Percentiles rank a stretch among this genome's conserved stretches.
These are phyloP conservation scores for Brettanomyces nanus DNA, from an alignment of 805 yeast genomes.

Conservation along the genomic window DNA sequence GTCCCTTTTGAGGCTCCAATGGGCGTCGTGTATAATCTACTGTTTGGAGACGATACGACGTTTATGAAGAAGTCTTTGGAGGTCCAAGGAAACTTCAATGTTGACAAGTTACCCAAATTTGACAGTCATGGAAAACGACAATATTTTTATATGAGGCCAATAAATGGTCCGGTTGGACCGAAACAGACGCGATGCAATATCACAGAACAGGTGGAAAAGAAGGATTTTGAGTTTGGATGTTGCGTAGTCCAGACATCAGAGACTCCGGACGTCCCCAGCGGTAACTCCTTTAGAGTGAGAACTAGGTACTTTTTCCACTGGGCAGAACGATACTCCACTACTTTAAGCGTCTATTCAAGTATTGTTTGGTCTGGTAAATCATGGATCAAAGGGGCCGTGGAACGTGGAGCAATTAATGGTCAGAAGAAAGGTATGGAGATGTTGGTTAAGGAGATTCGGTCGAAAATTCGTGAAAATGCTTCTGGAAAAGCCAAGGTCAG, in stretches of 20 bases:
- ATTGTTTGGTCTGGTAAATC: constrained; percentile 70
- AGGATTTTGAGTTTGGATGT: constrained; percentile 39
- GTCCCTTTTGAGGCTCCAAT: constrained; percentile 48
- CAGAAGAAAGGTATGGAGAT: constrained; percentile 52
- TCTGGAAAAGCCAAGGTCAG: constrained; percentile 8
- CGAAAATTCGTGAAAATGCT: constrained; percentile 27
- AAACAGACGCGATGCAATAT: constrained; percentile 64
- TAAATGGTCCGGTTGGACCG: constrained; percentile 65
- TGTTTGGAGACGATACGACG: constrained; percentile 54
- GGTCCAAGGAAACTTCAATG: constrained; percentile 57
- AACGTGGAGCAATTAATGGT: constrained; percentile 65
- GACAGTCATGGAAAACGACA: constrained; percentile 29
- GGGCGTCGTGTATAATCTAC: constrained; percentile 48
- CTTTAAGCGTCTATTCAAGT: constrained; percentile 41
- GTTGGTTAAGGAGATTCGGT: constrained; percentile 39
- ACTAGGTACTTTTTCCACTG: constrained; percentile 54
- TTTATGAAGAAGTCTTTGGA: constrained; percentile 37
- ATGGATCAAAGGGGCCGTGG: constrained; percentile 72
- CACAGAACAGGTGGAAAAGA: constrained; percentile 47
- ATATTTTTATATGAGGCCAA: constrained; percentile 55
- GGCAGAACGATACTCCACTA: constrained; percentile 51
- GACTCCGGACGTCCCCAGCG: constrained; percentile 82
- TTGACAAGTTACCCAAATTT: constrained; percentile 40
- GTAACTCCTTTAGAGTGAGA: constrained; percentile 54
- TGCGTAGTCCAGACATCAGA: constrained; percentile 49